Evolutionary conservation across 2,329 filamentous ascomycete genomes (phyloP).

Genomic region (Colletotrichum agaves): DNA sequence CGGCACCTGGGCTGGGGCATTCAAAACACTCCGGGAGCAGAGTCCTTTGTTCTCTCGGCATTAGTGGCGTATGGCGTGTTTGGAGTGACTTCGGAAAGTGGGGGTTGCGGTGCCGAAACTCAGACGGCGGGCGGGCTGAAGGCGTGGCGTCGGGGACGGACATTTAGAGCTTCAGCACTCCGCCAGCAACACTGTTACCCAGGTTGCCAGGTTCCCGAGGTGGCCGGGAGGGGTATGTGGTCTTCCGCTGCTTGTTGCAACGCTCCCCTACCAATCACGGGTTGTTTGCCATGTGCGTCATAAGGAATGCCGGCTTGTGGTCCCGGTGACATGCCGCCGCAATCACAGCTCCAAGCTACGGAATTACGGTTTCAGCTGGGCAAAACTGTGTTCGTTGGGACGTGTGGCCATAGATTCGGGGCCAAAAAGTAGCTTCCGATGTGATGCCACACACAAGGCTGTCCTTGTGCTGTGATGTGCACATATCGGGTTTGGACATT

Average conservation of each 20-base stretch:
- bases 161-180: background rate
- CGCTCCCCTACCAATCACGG: background rate
- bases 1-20: slow-evolving; percentile 29
- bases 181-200: background rate
- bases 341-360: background rate
- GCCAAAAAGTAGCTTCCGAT: slow-evolving; percentile 22
- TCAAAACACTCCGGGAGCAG: slow-evolving; percentile 15
- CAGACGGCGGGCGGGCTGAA: slow-evolving; percentile 20
- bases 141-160: slow-evolving; percentile 23
- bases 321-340: background rate
- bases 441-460: slow-evolving; percentile 3
- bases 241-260: background rate
- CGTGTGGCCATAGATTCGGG: slow-evolving; percentile 23
- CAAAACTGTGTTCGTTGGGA: background rate
- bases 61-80: background rate
- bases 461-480: background rate
- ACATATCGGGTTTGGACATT: background rate
- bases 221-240: background rate
- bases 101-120: slow-evolving; percentile 25
- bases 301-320: background rate
- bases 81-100: slow-evolving; percentile 5
- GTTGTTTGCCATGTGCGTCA: background rate
- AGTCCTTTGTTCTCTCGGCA: background rate
- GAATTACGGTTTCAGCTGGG: background rate
- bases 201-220: slow-evolving; percentile 4